A percentile compares a stretch with the other conserved stretches of the same genome.
These are phyloP conservation scores for Linaria vulgaris DNA, from an alignment of 257 asterid species.

Conservation along the genomic window DNA sequence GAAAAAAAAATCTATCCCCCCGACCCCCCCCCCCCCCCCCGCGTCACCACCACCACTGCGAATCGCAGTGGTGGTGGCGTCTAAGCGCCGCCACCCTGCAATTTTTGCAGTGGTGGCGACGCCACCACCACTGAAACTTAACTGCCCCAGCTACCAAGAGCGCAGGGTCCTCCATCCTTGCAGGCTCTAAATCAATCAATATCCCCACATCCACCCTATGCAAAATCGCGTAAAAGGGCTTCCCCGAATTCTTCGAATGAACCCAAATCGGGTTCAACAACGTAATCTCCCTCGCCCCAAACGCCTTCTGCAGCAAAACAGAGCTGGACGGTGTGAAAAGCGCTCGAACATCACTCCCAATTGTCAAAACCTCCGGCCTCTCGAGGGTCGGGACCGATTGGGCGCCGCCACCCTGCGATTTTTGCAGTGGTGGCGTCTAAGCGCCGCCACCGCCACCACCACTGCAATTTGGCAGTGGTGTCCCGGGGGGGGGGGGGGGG, in stretches of 20 bases:
- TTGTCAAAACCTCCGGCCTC: constrained; percentile 42
- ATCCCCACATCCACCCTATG: constrained; percentile 83
- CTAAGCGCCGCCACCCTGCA: too few relatives aligned
- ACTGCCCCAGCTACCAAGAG: constrained; percentile 82
- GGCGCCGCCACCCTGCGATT: too few relatives aligned
- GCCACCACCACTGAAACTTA: constrained; percentile 77
- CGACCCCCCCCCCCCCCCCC: too few relatives aligned
- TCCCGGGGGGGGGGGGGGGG: too few relatives aligned
- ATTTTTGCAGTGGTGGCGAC: too few relatives aligned
- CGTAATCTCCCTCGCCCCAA: constrained; percentile 69
- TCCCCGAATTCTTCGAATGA: constrained; percentile 65
- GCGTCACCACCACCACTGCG: too few relatives aligned
- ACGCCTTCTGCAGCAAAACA: constrained; percentile 60
- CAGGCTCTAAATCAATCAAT: constrained; percentile 88
- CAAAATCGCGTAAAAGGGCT: constrained; percentile 76
- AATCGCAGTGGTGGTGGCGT: too few relatives aligned
- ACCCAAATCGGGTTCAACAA: constrained; percentile 74
- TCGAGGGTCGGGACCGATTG: constrained; percentile 75
- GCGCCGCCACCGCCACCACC: too few relatives aligned
- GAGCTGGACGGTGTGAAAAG: constrained; percentile 67
- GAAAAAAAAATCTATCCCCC: too few relatives aligned
- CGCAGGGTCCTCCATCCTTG: constrained; percentile 74
- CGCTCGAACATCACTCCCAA: constrained; percentile 72
- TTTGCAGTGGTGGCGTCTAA: too few relatives aligned
- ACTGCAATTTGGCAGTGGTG: too few relatives aligned